Percentiles rank a stretch among this genome's conserved stretches.
phyloP scores from a whole-genome alignment of 306 rosid species.

The Crataegus laevigata region DNA sequence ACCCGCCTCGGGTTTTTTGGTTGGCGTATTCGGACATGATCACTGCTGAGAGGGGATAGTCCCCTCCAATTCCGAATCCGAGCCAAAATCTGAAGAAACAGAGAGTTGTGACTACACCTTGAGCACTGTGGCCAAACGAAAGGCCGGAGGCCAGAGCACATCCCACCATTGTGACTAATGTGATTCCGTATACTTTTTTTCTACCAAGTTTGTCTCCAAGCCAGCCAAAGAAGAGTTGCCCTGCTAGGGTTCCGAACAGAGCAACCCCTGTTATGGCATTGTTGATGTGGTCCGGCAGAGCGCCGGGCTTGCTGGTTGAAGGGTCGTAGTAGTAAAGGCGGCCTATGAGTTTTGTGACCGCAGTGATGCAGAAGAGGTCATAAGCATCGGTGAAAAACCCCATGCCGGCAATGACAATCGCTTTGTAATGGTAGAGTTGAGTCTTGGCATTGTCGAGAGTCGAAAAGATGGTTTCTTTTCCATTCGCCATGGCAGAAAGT shows the following conservation, averaged over 20 bases:
- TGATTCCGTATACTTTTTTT: conserved; percentile 49
- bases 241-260: conserved; percentile 41
- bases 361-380: conserved; percentile 55
- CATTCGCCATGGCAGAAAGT: conserved; percentile 14
- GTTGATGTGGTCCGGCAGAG: conserved; percentile 34
- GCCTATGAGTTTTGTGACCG: conserved; percentile 43
- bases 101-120: conserved; percentile 33
- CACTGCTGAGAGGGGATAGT: conserved; percentile 24
- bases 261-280: conserved; percentile 51
- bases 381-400: conserved; percentile 64
- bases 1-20: conserved; percentile 4
- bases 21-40: conserved; percentile 14
- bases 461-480: conserved; percentile 24
- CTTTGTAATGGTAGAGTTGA: conserved; percentile 45
- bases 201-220: conserved; percentile 54
- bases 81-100: conserved; percentile 56
- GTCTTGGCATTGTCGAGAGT: conserved; percentile 54
- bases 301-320: conserved; percentile 16
- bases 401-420: conserved; percentile 55
- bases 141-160: conserved; percentile 53
- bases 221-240: conserved; percentile 69
- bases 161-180: conserved; percentile 47
- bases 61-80: conserved; percentile 57
- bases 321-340: conserved; percentile 48
- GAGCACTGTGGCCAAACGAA: conserved; percentile 44